A percentile compares a stretch with the other conserved stretches of the same genome.
Evolutionary conservation across 768 basidiomycete genomes (phyloP).

Genomic region (Hygrophoropsis aurantiaca): DNA sequence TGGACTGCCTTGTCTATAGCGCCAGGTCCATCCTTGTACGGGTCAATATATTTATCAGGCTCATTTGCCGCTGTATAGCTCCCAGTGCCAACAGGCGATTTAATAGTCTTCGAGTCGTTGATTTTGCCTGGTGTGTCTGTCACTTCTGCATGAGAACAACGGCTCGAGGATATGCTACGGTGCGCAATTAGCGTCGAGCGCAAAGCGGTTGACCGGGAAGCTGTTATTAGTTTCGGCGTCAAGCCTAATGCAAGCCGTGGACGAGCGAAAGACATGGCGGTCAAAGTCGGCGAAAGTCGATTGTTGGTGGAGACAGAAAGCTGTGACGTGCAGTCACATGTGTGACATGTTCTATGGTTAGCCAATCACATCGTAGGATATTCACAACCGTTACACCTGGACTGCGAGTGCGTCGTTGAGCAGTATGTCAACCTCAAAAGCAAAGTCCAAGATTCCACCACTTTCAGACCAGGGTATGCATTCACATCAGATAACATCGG

Average conservation of each 20-base stretch:
- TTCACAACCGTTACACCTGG: too few relatives aligned
- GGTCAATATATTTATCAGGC: conserved; percentile 56
- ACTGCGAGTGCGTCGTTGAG: too few relatives aligned
- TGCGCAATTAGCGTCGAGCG: conserved; percentile 41
- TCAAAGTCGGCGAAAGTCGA: conserved; percentile 37
- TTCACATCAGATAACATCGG: conserved; percentile 1
- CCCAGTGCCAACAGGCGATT: conserved; percentile 34
- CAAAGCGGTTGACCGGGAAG: conserved; percentile 24
- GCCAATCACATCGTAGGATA: conserved; percentile 25
- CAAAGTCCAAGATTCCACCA: conserved; percentile 56
- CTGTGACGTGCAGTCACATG: conserved; percentile 28
- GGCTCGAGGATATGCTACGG: conserved; percentile 37
- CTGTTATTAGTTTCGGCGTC: conserved; percentile 40
- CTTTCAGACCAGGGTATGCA: conserved; percentile 74
- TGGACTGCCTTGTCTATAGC: conserved; percentile 96
- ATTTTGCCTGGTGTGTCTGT: conserved; percentile 14
- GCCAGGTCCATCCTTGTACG: conserved; percentile 78
- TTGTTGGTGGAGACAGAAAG: conserved; percentile 6
- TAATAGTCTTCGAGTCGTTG: conserved; percentile 24
- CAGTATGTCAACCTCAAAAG: conserved; percentile 55
- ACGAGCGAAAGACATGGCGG: conserved; percentile 59
- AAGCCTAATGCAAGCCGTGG: conserved; percentile 52
- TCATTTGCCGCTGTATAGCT: conserved; percentile 36
- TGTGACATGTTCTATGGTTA: conserved; percentile 17
- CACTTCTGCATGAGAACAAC: conserved; percentile 19